Conservation (phyloP, 306 rosid genomes). For the Acacia acuminata region DNA sequence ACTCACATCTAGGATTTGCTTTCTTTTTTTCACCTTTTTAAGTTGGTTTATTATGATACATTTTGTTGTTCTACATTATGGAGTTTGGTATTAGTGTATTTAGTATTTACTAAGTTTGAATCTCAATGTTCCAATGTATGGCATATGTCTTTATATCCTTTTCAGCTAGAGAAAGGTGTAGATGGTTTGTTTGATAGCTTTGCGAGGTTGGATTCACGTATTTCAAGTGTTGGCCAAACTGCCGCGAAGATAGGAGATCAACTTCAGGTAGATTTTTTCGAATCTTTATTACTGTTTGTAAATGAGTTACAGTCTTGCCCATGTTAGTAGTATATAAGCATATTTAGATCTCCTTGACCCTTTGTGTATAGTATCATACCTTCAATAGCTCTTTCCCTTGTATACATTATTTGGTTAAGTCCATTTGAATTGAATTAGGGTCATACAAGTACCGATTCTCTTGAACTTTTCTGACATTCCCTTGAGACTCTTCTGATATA, state of each 20-base stretch:
- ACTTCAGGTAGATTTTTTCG: slow-evolving; percentile 77
- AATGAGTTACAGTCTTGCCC: slow-evolving; percentile 20
- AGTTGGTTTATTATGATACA: neutral
- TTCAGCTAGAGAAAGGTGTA: slow-evolving; percentile 97
- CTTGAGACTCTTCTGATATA: neutral
- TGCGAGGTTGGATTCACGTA: slow-evolving; percentile 96
- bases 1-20: neutral
- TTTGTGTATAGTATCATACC: slow-evolving; percentile 27
- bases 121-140: slow-evolving; percentile 17
- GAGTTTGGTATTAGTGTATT: neutral
- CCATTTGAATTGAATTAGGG: neutral
- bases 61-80: neutral
- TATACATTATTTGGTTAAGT: neutral
- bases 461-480: neutral
- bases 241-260: slow-evolving; percentile 99
- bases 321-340: slow-evolving; percentile 17
- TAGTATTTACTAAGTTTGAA: neutral
- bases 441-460: neutral
- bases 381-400: neutral
- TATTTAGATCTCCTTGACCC: slow-evolving; percentile 19
- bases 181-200: slow-evolving; percentile 98
- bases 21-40: neutral
- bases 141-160: slow-evolving; percentile 15
- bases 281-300: slow-evolving; percentile 28
- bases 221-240: slow-evolving; percentile 99